Percentiles rank a stretch among this genome's conserved stretches.
Conservation (phyloP, 495 filamentous ascomycete species). For the Achaetomiella virescens region DNA sequence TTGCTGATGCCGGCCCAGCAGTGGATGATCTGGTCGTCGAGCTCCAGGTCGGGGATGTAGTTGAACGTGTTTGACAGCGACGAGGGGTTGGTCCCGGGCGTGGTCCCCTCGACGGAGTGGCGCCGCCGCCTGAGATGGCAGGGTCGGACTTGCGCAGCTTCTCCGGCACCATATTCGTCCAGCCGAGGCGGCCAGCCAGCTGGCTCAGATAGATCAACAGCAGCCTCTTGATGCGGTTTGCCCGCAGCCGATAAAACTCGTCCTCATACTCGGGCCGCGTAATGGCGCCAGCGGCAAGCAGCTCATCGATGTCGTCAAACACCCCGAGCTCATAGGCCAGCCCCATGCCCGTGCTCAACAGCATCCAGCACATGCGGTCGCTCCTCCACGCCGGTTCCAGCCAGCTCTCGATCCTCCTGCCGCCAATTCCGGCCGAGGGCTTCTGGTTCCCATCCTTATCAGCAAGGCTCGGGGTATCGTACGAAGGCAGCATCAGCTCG, state of each 20-base stretch:
- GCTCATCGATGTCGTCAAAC: conserved; percentile 75
- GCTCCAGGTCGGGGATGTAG: conserved; percentile 52
- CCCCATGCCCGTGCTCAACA: conserved; percentile 82
- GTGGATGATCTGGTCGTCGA: conserved; percentile 74
- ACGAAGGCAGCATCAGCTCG: conserved; percentile 49
- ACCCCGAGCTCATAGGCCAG: conserved; percentile 91
- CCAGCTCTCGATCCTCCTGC: conserved; percentile 82
- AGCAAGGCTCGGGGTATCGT: conserved; percentile 39
- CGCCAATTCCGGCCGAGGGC: conserved; percentile 48
- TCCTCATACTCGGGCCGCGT: conserved; percentile 55
- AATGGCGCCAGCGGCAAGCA: conserved; percentile 46
- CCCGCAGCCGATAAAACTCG: conserved; percentile 70
- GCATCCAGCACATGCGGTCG: conserved; percentile 98
- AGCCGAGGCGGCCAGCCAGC: conserved; percentile 82
- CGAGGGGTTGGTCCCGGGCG: conserved; percentile 48
- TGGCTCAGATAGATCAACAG: conserved; percentile 87
- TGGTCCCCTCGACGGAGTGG: conserved; percentile 44
- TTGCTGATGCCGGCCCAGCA: conserved; percentile 88
- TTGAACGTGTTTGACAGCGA: conserved; percentile 47
- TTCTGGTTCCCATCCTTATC: conserved; percentile 43
- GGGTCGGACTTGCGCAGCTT: conserved; percentile 46
- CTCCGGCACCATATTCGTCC: conserved; percentile 87
- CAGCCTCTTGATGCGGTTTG: conserved; percentile 73
- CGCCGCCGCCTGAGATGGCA: conserved; percentile 37
- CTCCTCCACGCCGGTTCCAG: conserved; percentile 93